Evolutionary conservation across 768 basidiomycete genomes (phyloP), one percentile per base, ranked within the genome.

Genomic region (Grammothele lineata): DNA sequence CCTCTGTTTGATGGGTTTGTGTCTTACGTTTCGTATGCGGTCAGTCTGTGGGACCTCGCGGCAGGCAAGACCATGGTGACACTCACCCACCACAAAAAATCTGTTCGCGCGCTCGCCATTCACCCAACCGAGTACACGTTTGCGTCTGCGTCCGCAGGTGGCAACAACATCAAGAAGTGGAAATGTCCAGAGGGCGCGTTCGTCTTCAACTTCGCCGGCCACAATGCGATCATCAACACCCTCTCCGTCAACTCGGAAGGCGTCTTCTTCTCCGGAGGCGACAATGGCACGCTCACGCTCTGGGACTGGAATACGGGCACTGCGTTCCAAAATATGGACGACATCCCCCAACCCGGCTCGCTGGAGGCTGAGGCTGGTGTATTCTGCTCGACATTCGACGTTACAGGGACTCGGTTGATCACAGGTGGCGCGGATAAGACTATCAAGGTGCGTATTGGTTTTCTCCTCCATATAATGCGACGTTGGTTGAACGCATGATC

Each of bases 151-250:
- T 93, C 91, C 21, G 89, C 95, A 0, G 96, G 96, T n/a, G 96
- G 94, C 0, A 97, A 97, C 73, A 98, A 98, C 66, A 97, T 99
- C 72, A 99, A 99, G 64, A 98, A 98, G 66, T 99, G 95, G 95
- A 96, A 95, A 59, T 97, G 92, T 58, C 96, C 96, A 5, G 92
- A 97, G 54, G 96, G 96, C 37, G 66, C 81, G 2, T 98, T 99
- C 55, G 95, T 98, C 3, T 91, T 88, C 76, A 99, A 97, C 69
- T 96, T 98, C 65, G 74, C 81, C 36, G 96, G 96, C 0, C 96
- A 98, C 65, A 92, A 96, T 51, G 91, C 94, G 2, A 97, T 98
- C 67, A 91, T 99, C 74, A 99, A 99, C 66, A 93, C 92, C 5
- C 61, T 98, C 47, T 83, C 85, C 10, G 89, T 98, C 57, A 99